These are phyloP conservation scores for Penicillium sp. DNA, from an alignment of 2,329 filamentous ascomycete genomes.

Conservation along the genomic window DNA sequence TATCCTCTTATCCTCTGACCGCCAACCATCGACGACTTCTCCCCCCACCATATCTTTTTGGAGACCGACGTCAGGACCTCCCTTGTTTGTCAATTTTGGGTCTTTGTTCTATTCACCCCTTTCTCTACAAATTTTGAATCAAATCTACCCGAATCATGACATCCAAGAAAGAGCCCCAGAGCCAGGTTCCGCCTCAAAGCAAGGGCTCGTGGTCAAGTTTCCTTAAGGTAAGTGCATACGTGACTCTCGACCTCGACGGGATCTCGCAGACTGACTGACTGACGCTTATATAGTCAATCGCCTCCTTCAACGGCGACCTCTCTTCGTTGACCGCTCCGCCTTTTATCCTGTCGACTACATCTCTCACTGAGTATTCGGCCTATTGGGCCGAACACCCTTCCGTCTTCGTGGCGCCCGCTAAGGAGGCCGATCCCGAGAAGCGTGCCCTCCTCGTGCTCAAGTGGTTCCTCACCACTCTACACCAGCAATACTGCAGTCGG, in stretches of 20 bases:
- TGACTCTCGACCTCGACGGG: not conserved
- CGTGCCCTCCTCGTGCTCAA: slow-evolving; percentile 87
- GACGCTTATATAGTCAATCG: slow-evolving; percentile 62
- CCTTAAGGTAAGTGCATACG: slow-evolving; percentile 46
- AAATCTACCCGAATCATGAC: slow-evolving; percentile 29
- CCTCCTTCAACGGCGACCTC: slow-evolving; percentile 81
- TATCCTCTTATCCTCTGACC: slow-evolving; percentile 27
- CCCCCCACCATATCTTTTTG: slow-evolving; percentile 14
- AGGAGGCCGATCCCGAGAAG: slow-evolving; percentile 79
- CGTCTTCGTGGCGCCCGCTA: slow-evolving; percentile 80
- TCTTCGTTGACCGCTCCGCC: slow-evolving; percentile 81
- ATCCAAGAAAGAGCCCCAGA: slow-evolving; percentile 49
- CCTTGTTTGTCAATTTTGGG: slow-evolving; percentile 8
- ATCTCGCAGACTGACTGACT: not conserved
- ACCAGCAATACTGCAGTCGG: slow-evolving; percentile 77
- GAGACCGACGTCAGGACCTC: slow-evolving; percentile 7
- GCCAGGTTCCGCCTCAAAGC: slow-evolving; percentile 49
- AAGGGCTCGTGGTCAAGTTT: slow-evolving; percentile 57
- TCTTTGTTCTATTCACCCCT: not conserved
- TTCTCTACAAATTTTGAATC: not conserved
- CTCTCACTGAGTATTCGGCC: slow-evolving; percentile 78
- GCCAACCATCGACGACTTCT: slow-evolving; percentile 25
- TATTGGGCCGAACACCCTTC: slow-evolving; percentile 82
- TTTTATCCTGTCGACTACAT: slow-evolving; percentile 80
- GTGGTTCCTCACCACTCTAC: slow-evolving; percentile 93